A percentile compares a stretch with the other conserved stretches of the same genome.
Evolutionary conservation across 768 basidiomycete species (phyloP).

Genomic region (Pisolithus marmoratus): DNA sequence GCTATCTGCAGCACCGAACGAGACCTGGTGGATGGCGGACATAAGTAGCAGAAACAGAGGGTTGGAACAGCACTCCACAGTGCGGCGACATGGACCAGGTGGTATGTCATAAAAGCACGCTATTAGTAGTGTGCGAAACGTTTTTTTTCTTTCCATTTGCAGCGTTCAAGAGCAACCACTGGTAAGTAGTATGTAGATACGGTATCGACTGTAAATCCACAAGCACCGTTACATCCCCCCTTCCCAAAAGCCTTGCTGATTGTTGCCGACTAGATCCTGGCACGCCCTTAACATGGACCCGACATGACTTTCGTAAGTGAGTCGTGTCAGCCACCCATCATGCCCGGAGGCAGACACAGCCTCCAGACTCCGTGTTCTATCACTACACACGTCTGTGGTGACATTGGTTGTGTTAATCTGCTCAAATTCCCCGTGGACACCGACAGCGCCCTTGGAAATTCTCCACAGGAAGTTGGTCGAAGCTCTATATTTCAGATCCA

Average conservation of each 20-base stretch:
- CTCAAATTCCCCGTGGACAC: conserved; percentile 11
- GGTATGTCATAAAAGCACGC: too few species aligned
- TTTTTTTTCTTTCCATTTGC: too few species aligned
- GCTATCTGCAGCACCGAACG: conserved; percentile 3
- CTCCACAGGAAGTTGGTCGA: conserved; percentile 11
- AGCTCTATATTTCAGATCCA: neutral
- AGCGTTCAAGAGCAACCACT: too few species aligned
- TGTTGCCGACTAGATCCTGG: neutral
- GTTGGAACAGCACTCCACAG: neutral
- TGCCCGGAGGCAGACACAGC: too few species aligned
- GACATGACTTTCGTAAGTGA: conserved; percentile 20
- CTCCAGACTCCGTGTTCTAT: neutral
- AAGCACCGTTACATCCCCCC: too few species aligned
- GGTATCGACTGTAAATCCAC: too few species aligned
- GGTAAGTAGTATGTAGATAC: too few species aligned
- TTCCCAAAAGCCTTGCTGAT: too few species aligned
- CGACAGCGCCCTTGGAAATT: conserved; percentile 12
- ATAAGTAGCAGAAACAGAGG: neutral
- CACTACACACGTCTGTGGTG: conserved; percentile 11
- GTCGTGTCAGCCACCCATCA: conserved; percentile 17
- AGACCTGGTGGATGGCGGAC: neutral
- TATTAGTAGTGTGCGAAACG: too few species aligned
- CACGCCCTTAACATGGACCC: conserved; percentile 20
- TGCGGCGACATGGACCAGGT: neutral
- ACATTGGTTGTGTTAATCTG: conserved; percentile 11